Evolutionary conservation across 345 rosid species (phyloP), one percentile per base, ranked within the genome.

Genomic region (Salix viminalis): DNA sequence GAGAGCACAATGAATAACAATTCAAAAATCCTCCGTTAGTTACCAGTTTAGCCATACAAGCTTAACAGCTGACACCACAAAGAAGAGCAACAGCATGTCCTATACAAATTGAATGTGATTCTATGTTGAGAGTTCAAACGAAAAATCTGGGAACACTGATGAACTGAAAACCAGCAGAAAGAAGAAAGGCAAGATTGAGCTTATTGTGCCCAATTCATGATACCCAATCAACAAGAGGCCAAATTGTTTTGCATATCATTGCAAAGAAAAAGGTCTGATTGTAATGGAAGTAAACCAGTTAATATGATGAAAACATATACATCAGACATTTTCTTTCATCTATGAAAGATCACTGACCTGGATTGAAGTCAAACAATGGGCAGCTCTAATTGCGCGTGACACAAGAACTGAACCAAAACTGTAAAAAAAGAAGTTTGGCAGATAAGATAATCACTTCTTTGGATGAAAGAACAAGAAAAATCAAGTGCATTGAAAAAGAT

Each of bases 361-460:
- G 65, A 95, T 95, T 68, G 97, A 95, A 77, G 99, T 95, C 88
- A 95, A 90, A 86, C 97, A 95, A 79, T 93, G 99, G 61, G 97
- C 97, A 70, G 99, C 99, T 84, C 97, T 88, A 54, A 95, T 91
- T 66, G 96, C 94, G 37, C 99, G 87, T 34, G 99, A 93, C 77
- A 86, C 89, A 76, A 95, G 99, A 73, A 93, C 94, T 34, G 78
- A 83, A 77, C 97, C 97, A 84, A 95, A 95, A 64, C 97, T 95
- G 89, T 37, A 77, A 39, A 73, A 73, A 83, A 44, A 75, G 19
- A 83, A 82, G 37, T 52, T 4, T 28, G 44, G 69, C 72, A 65
- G 39, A 79, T 69, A 75, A 82, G 44, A 69, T 69, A 44, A 73
- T 12, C 56, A 36, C 67, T 41, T 72, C 71, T 39, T 50, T 61